Percentiles rank a stretch among this genome's conserved stretches.
Conservation (phyloP, 2,329 filamentous ascomycete genomes). For the Mycosphaerelloides madeirae region DNA sequence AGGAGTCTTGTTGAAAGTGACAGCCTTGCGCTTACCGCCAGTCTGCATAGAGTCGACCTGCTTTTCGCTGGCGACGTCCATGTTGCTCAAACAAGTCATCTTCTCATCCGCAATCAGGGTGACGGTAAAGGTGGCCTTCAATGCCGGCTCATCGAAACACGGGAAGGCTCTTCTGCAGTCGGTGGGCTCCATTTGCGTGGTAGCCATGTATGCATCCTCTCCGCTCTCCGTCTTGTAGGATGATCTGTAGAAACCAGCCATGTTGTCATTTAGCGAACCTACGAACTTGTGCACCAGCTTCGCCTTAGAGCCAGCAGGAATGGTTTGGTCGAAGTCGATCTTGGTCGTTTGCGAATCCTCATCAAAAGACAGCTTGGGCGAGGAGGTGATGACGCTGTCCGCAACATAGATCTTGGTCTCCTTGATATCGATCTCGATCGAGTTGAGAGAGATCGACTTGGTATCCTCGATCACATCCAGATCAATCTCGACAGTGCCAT, state of each 20-base stretch:
- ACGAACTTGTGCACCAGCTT: constrained; percentile 73
- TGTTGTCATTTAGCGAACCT: constrained; percentile 82
- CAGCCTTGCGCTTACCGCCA: constrained; percentile 68
- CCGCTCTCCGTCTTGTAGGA: constrained; percentile 84
- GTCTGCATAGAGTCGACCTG: constrained; percentile 62
- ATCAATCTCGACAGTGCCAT: constrained; percentile 80
- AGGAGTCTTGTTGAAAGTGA: constrained; percentile 88
- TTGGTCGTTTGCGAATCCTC: constrained; percentile 76
- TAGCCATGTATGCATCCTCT: constrained; percentile 74
- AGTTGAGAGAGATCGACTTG: constrained; percentile 80
- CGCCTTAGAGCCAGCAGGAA: constrained; percentile 72
- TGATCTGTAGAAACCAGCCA: constrained; percentile 96
- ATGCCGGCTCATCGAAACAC: constrained; percentile 90
- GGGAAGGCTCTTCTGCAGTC: constrained; percentile 90
- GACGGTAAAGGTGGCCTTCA: constrained; percentile 90
- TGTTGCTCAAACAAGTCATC: constrained; percentile 90
- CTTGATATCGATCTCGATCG: constrained; percentile 78
- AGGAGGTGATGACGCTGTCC: constrained; percentile 55
- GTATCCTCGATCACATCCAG: constrained; percentile 82
- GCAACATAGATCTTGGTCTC: constrained; percentile 58
- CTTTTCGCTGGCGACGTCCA: constrained; percentile 81
- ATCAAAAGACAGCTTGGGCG: constrained; percentile 66
- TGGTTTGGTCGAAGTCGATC: constrained; percentile 67
- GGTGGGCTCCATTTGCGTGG: constrained; percentile 93
- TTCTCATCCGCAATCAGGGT: constrained; percentile 87